A percentile compares a stretch with the other conserved stretches of the same genome.
Evolutionary conservation across 140 eudicot genomes (phyloP).

Genomic region (Stevia rebaudiana): DNA sequence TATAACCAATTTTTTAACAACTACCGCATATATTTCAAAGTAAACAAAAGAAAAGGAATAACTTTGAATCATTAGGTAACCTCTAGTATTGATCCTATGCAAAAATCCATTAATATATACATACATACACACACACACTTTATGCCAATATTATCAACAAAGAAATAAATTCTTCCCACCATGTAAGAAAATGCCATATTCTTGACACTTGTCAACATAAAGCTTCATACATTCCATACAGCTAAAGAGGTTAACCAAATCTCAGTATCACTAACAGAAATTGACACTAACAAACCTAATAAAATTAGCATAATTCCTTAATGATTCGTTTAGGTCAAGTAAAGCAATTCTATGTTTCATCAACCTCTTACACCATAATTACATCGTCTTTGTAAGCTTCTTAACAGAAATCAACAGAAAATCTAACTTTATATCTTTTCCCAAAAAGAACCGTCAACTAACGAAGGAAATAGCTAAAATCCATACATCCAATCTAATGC

Average conservation of each 20-base stretch:
- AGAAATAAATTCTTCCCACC: neutral
- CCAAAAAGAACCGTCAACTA: constrained; percentile 6
- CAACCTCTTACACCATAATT: neutral
- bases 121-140: neutral
- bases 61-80: neutral
- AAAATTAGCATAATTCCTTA: neutral
- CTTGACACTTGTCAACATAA: neutral
- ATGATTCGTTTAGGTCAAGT: neutral
- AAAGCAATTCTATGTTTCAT: neutral
- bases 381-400: neutral
- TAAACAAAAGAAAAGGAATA: neutral
- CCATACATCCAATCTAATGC: neutral
- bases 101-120: neutral
- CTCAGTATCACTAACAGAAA: constrained; percentile 10
- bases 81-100: neutral
- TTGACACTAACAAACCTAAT: constrained; percentile 3
- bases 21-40: neutral
- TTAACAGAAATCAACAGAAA: neutral
- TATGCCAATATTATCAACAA: too few species aligned
- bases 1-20: neutral
- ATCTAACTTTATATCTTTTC: neutral
- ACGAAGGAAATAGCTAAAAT: neutral
- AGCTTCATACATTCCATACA: neutral
- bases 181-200: constrained; percentile 1
- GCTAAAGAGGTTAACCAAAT: constrained; percentile 1